Conservation (phyloP, 441 rosid genomes). For the Gossypium lobatum region DNA sequence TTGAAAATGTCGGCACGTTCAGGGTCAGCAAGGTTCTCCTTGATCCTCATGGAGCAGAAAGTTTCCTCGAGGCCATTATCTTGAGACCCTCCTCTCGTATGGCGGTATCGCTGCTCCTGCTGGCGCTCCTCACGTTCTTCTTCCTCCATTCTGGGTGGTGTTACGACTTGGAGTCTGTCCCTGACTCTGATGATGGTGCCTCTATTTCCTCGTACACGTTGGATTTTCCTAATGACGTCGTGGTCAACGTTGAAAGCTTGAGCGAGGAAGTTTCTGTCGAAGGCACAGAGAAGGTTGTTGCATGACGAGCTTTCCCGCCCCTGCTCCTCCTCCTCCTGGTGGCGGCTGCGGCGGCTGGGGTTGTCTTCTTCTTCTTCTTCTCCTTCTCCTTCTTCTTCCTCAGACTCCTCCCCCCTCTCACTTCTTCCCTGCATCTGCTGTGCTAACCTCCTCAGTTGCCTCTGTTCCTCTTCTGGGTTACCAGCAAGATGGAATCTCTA, state of each 20-base stretch:
- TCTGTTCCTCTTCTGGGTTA: conserved; percentile 44
- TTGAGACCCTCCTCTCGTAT: not conserved
- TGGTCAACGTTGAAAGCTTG: conserved; percentile 51
- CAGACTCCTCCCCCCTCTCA: not conserved
- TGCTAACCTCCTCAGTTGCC: not conserved
- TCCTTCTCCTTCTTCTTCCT: not conserved
- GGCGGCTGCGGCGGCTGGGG: not conserved
- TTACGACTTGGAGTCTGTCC: conserved; percentile 37
- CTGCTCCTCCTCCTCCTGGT: not conserved
- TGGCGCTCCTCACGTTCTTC: conserved; percentile 28
- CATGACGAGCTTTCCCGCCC: conserved; percentile 6
- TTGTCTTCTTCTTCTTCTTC: not conserved
- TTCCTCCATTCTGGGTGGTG: conserved; percentile 38
- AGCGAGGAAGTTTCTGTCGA: conserved; percentile 43
- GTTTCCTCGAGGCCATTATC: conserved; percentile 78
- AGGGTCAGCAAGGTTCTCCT: conserved; percentile 59
- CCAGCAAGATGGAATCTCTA: conserved; percentile 70
- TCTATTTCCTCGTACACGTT: conserved; percentile 34
- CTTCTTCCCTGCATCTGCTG: not conserved
- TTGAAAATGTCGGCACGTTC: conserved; percentile 50
- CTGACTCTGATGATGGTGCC: conserved; percentile 58
- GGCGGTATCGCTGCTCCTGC: not conserved
- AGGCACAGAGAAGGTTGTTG: conserved; percentile 50
- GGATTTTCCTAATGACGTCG: conserved; percentile 40
- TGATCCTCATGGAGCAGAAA: conserved; percentile 51